phyloP scores from a whole-genome alignment of 441 rosid genomes.

The Macaranga tanarius region DNA sequence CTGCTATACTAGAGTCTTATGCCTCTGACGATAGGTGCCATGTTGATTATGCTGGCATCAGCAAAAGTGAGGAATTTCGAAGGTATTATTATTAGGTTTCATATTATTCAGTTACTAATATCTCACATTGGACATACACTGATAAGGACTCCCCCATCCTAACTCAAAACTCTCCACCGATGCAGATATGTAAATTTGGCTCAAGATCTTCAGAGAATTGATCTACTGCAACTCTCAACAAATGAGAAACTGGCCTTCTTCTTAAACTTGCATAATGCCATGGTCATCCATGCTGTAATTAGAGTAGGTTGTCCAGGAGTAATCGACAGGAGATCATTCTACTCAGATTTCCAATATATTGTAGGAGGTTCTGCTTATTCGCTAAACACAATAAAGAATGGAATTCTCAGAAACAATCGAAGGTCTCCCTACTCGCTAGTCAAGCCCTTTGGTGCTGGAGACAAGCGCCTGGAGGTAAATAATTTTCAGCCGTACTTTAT shows the following conservation, averaged over 20 bases:
- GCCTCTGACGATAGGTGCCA: conserved; percentile 63
- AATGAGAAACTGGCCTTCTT: conserved; percentile 75
- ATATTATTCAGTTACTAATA: not conserved
- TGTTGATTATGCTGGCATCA: conserved; percentile 59
- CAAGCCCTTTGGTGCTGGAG: conserved; percentile 50
- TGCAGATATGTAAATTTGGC: conserved; percentile 67
- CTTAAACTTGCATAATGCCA: conserved; percentile 81
- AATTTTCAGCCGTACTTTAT: not conserved
- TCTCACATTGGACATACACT: not conserved
- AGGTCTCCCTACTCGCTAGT: conserved; percentile 59
- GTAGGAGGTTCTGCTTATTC: conserved; percentile 79
- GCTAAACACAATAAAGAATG: conserved; percentile 55
- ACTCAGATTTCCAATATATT: conserved; percentile 65
- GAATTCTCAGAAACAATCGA: conserved; percentile 60
- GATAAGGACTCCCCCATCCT: not conserved
- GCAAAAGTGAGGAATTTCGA: conserved; percentile 78
- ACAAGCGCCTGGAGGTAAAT: conserved; percentile 60
- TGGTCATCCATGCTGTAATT: conserved; percentile 85
- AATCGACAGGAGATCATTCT: conserved; percentile 61
- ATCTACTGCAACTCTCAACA: conserved; percentile 45
- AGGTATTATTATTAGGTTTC: conserved; percentile 44
- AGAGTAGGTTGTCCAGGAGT: conserved; percentile 66
- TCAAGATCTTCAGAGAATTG: conserved; percentile 74
- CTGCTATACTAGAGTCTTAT: conserved; percentile 75
- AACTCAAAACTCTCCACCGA: not conserved